Evolutionary conservation across 495 filamentous ascomycete genomes (phyloP).

Genomic region (Neurospora terricola): DNA sequence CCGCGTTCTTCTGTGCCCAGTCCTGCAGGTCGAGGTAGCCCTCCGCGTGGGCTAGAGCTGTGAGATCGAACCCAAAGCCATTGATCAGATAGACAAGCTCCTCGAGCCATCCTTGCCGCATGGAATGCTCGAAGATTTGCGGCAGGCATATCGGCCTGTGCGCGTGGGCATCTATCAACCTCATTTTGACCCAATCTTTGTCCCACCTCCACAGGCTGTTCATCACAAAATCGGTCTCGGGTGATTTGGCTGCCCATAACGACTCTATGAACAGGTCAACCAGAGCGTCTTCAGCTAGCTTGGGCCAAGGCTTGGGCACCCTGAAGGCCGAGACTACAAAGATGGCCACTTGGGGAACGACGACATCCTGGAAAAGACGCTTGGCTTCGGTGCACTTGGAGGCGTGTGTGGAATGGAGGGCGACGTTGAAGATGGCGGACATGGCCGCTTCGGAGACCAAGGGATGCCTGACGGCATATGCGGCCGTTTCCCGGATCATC

Average conservation of each 20-base stretch:
- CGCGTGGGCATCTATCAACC: conserved; percentile 70
- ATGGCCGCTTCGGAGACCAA: conserved; percentile 82
- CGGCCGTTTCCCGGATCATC: conserved; percentile 58
- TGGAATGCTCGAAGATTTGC: conserved; percentile 71
- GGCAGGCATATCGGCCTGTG: conserved; percentile 65
- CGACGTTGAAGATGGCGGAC: conserved; percentile 68
- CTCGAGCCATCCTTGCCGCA: conserved; percentile 71
- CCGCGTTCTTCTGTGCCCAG: conserved; percentile 63
- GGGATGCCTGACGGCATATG: conserved; percentile 70
- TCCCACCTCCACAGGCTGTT: conserved; percentile 85
- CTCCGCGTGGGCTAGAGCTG: conserved; percentile 77
- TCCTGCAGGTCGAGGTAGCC: conserved; percentile 67
- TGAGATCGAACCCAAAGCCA: conserved; percentile 80
- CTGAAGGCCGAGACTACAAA: conserved; percentile 73
- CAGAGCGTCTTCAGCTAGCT: conserved; percentile 44
- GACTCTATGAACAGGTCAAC: conserved; percentile 43
- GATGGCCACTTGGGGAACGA: conserved; percentile 58
- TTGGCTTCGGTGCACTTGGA: conserved; percentile 58
- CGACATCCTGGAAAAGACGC: conserved; percentile 54
- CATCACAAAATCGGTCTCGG: conserved; percentile 71
- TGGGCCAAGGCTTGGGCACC: conserved; percentile 45
- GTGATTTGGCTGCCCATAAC: conserved; percentile 27
- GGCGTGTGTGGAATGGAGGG: conserved; percentile 53
- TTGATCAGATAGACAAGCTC: conserved; percentile 64
- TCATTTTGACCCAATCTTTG: conserved; percentile 65